Base-by-base conservation (phyloP, 345 rosid species). In the Eucalyptus tenuipes region DNA sequence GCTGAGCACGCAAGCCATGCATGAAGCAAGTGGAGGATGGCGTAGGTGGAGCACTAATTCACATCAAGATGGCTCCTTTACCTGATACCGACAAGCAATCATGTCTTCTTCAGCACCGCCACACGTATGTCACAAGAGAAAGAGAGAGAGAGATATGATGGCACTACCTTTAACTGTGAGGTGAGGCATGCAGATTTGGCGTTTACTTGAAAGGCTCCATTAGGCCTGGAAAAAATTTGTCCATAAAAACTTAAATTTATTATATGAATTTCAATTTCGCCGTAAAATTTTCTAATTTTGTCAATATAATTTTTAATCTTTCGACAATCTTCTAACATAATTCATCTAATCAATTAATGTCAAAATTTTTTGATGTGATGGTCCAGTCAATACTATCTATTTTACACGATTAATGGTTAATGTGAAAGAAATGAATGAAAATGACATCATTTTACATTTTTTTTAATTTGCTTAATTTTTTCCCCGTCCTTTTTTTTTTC, bases 361-460 rank as follows among this genome's bases (percentile, higher is more conserved):
- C 6, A 16, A 31, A 66, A 31, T 8, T 16, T 33, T 17, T 0
- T 8, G 2, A 16, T 31, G 3, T 64, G 5, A 16, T 16, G 0
- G 42, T 31, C 6, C 7, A 15, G 5, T 31, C 40, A 66, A 16
- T 15, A 3, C 2, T 66, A 8, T 9, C 1, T 17, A 8, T 66
- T 8, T 6, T 31, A 31, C 3, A 31, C 2, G 3, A 1, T 10
- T 29, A 11, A 31, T 8, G 2, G 7, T 9, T 66, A 17, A 31
- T 2, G 1, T 66, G 6, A 5, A 66, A 66, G 6, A 66, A 31
- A 16, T n/a, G 37, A 64, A n/a, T 14, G 18, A 4, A n/a, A 64
- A 14, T 31, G 18, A 31, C 6, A 2, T 66, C 5, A 7, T 66
- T 31, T 66, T 15, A 10, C 11, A 31, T n/a, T 31, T 31, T 31